A percentile compares a stretch with the other conserved stretches of the same genome.
phyloP scores from a whole-genome alignment of 2,329 filamentous ascomycete genomes.

The Davidsoniella eucalypti region DNA sequence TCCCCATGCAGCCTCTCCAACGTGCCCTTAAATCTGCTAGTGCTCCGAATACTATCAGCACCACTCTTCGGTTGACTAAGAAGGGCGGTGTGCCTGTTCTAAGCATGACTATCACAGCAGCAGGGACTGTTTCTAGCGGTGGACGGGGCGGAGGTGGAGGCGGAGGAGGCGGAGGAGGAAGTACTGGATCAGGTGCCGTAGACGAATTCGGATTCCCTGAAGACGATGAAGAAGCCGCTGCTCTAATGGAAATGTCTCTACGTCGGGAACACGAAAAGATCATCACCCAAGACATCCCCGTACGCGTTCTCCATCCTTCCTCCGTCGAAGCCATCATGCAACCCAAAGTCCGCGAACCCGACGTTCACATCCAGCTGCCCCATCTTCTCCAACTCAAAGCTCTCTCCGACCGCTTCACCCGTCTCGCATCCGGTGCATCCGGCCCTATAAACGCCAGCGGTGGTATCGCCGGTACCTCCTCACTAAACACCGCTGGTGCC shows the following conservation, averaged over 20 bases:
- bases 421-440: conserved; percentile 45
- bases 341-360: conserved; percentile 74
- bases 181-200: conserved; percentile 12
- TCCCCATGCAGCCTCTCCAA: conserved; percentile 74
- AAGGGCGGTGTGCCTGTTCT: conserved; percentile 76
- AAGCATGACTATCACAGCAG: conserved; percentile 75
- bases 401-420: conserved; percentile 90
- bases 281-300: conserved; percentile 91
- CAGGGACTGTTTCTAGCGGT: conserved; percentile 35
- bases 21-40: conserved; percentile 82
- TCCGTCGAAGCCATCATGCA: conserved; percentile 89
- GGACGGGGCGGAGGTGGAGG: conserved; percentile 19
- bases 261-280: conserved; percentile 69
- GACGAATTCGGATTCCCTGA: conserved; percentile 19
- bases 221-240: conserved; percentile 24
- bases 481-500: conserved; percentile 4
- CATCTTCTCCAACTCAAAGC: conserved; percentile 77
- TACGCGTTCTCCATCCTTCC: conserved; percentile 69
- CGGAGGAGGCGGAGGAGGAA: not conserved
- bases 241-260: conserved; percentile 39
- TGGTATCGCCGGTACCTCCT: not conserved
- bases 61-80: conserved; percentile 80
- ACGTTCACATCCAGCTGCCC: conserved; percentile 85
- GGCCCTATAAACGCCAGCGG: not conserved
- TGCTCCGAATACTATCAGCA: conserved; percentile 50